These are phyloP conservation scores for Picea sitchensis DNA, from an alignment of 75 land plant genomes.

Conservation along the genomic window DNA sequence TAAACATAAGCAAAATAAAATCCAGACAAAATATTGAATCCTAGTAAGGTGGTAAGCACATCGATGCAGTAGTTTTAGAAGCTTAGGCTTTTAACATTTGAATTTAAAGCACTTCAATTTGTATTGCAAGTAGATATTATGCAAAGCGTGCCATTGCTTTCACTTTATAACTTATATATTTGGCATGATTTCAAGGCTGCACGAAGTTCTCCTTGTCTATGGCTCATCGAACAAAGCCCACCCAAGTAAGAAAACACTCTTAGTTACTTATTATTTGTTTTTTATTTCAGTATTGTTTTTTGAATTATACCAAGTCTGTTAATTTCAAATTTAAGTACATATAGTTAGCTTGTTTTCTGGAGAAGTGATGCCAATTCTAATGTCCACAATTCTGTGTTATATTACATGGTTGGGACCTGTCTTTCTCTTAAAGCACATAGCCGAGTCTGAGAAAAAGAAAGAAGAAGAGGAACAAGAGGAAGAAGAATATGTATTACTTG, in stretches of 20 bases:
- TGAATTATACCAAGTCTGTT: too few relatives aligned
- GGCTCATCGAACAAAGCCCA: not conserved
- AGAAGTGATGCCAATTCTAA: not conserved
- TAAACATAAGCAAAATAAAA: too few relatives aligned
- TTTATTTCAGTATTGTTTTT: too few relatives aligned
- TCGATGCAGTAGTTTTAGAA: too few relatives aligned
- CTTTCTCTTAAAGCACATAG: not conserved
- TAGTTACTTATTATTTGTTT: too few relatives aligned
- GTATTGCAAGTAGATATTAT: too few relatives aligned
- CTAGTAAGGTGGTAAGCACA: too few relatives aligned
- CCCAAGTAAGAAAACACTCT: not conserved
- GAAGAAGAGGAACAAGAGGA: conserved; percentile 25
- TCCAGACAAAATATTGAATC: too few relatives aligned
- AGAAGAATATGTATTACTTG: conserved; percentile 34
- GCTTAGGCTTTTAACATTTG: too few relatives aligned
- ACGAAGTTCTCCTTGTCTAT: not conserved
- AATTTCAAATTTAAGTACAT: not conserved
- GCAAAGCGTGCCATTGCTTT: too few relatives aligned
- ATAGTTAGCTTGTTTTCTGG: not conserved
- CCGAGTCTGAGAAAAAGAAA: not conserved
- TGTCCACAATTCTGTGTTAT: not conserved
- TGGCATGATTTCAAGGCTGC: not conserved
- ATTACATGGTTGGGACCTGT: not conserved
- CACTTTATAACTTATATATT: too few relatives aligned
- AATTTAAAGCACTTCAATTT: too few relatives aligned